Conservation (phyloP, 306 rosid genomes). For the Prosopis cineraria region DNA sequence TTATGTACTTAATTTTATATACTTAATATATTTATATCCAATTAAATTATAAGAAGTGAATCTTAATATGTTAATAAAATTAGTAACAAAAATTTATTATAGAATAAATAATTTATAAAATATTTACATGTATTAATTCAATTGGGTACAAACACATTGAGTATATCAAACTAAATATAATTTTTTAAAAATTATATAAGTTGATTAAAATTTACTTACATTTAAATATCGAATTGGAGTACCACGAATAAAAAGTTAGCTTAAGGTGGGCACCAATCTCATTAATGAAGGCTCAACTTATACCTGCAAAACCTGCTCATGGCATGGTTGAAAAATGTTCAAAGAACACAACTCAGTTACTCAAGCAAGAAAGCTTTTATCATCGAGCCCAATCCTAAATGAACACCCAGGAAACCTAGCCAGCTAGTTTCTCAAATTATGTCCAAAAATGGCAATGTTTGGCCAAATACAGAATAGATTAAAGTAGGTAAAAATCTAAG, state of each 20-base stretch:
- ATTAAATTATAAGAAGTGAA: too few species aligned
- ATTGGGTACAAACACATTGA: too few species aligned
- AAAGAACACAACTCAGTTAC: slow-evolving; percentile 1
- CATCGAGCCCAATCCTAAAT: background rate
- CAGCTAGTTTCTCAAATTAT: background rate
- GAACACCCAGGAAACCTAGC: background rate
- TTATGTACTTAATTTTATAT: too few species aligned
- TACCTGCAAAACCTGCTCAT: slow-evolving; percentile 46
- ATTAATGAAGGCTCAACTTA: slow-evolving; percentile 37
- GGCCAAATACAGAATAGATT: background rate
- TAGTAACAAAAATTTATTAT: too few species aligned
- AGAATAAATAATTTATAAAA: too few species aligned
- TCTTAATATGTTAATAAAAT: too few species aligned
- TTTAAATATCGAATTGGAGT: too few species aligned
- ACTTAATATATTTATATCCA: too few species aligned
- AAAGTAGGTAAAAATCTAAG: background rate
- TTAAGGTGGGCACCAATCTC: slow-evolving; percentile 44
- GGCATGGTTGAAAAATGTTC: slow-evolving; percentile 25
- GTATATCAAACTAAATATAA: too few species aligned
- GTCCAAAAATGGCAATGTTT: background rate
- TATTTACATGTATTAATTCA: too few species aligned
- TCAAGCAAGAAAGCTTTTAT: background rate
- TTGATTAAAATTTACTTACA: too few species aligned
- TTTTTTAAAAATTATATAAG: too few species aligned
- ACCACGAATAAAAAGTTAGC: slow-evolving; percentile 26